Conservation (phyloP, 2,329 filamentous ascomycete species). For the Apiospora malaysiana region DNA sequence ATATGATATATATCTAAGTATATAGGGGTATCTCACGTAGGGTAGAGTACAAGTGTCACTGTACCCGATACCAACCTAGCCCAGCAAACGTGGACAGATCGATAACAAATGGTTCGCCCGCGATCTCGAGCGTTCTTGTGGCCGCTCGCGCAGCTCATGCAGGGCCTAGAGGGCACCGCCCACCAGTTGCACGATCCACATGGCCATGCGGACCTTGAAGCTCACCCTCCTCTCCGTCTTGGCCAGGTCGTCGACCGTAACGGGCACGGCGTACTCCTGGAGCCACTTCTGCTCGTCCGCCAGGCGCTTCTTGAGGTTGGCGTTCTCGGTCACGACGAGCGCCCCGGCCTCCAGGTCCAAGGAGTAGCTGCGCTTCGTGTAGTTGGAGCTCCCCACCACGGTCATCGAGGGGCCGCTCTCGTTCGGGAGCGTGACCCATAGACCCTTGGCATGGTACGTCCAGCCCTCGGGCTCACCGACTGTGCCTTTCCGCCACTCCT, state of each 20-base stretch:
- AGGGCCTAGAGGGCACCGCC: conserved; percentile 79
- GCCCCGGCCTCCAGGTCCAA: conserved; percentile 91
- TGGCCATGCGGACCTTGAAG: conserved; percentile 82
- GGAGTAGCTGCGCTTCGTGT: conserved; percentile 91
- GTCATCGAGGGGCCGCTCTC: conserved; percentile 75
- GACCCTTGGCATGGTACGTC: conserved; percentile 97
- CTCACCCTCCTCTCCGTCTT: conserved; percentile 83
- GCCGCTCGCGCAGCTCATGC: background rate
- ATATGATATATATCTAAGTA: background rate
- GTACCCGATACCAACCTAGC: background rate
- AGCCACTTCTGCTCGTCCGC: conserved; percentile 82
- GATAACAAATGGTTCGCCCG: background rate
- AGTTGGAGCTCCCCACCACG: conserved; percentile 91
- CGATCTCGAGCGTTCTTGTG: background rate
- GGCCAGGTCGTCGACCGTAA: conserved; percentile 80
- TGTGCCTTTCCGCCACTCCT: conserved; percentile 86
- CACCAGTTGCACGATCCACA: conserved; percentile 89
- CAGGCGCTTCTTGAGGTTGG: conserved; percentile 73
- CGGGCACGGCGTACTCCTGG: conserved; percentile 71
- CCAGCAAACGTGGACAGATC: background rate
- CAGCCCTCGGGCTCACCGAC: conserved; percentile 84
- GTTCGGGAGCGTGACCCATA: conserved; percentile 82
- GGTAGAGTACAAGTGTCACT: background rate
- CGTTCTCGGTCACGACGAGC: conserved; percentile 81
- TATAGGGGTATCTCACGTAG: conserved; percentile 8